These are phyloP conservation scores for Bonia amplexicaulis DNA, from an alignment of 176 grass and related monocot genomes.

Conservation along the genomic window DNA sequence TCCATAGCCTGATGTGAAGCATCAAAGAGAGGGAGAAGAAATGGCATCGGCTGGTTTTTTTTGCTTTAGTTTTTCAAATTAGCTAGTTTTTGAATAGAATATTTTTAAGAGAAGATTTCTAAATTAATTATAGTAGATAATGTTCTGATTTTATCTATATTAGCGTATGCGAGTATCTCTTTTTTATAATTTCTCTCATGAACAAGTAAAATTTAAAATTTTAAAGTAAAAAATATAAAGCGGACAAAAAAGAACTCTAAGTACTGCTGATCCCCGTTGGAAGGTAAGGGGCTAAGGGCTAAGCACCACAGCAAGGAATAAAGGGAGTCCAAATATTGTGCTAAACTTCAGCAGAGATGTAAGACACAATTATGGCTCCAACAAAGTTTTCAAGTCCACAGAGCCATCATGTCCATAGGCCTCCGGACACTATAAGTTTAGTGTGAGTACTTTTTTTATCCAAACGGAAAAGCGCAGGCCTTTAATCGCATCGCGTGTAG, in stretches of 20 bases:
- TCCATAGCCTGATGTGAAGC: neutral
- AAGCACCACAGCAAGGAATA: neutral
- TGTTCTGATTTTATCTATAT: too few species aligned
- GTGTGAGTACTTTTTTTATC: neutral
- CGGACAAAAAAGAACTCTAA: too few species aligned
- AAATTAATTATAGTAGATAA: too few species aligned
- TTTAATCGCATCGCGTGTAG: neutral
- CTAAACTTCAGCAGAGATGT: neutral
- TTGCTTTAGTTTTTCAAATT: too few species aligned
- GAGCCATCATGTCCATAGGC: neutral
- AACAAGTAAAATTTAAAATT: too few species aligned
- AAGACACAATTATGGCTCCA: conserved; percentile 8
- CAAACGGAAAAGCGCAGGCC: neutral
- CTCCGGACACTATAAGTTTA: neutral
- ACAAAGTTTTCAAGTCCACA: neutral
- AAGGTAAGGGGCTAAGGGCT: neutral
- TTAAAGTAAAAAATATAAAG: too few species aligned
- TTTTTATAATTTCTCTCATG: too few species aligned
- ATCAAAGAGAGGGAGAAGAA: neutral
- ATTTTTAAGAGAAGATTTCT: too few species aligned
- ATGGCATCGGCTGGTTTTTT: neutral
- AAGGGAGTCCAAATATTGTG: neutral
- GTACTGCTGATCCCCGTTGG: neutral
- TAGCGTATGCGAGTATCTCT: too few species aligned
- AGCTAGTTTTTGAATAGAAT: too few species aligned